Evolutionary conservation across 345 rosid species (phyloP).

Genomic region (Ailanthus altissimus): DNA sequence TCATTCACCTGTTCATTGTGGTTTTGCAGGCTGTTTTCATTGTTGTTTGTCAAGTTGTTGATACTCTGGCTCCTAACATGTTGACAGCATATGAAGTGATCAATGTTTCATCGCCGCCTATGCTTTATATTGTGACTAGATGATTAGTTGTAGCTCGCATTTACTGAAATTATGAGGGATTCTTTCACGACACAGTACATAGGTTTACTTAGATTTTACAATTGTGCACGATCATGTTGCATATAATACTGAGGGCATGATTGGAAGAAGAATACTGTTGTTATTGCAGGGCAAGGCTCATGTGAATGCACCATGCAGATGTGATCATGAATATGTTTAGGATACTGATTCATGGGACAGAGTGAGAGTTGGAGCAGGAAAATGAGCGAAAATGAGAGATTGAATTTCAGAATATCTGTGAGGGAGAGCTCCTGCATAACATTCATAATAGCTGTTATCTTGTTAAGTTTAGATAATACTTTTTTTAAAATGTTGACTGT

Average conservation of each 20-base stretch:
- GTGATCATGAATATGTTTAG: background rate
- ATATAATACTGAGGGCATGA: background rate
- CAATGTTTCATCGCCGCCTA: background rate
- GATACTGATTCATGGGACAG: background rate
- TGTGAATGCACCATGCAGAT: background rate
- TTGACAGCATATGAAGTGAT: background rate
- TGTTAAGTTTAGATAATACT: background rate
- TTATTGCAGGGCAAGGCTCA: background rate
- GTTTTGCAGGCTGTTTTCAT: constrained; percentile 8
- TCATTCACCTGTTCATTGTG: background rate
- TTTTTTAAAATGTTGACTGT: background rate
- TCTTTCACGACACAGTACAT: background rate
- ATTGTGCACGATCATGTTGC: background rate
- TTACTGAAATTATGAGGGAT: background rate
- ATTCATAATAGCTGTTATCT: background rate
- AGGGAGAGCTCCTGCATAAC: background rate
- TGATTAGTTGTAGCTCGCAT: background rate
- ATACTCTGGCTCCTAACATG: background rate
- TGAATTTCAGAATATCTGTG: background rate
- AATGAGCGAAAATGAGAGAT: background rate
- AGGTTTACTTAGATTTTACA: background rate
- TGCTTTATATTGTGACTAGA: background rate
- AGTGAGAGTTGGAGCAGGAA: constrained; percentile 5
- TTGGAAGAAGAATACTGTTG: background rate
- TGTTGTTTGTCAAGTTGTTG: background rate